Base-by-base conservation (phyloP, 768 basidiomycete genomes). In the Leucogyrophana mollusca region DNA sequence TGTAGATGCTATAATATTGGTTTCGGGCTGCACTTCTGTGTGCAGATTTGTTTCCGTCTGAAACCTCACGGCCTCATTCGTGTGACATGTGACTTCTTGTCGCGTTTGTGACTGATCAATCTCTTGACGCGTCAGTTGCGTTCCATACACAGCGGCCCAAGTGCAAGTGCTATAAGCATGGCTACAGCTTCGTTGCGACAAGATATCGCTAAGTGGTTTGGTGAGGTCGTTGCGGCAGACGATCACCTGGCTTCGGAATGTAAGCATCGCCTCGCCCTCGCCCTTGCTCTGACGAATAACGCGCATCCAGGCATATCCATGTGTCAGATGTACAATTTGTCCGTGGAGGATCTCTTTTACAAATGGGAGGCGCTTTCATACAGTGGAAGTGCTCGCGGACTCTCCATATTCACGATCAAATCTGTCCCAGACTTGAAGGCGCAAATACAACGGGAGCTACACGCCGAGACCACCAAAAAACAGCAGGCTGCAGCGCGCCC, bases 281-380 rank as follows among this genome's bases (percentile, higher is more conserved):
- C 21, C 11, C 22, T 40, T 18, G 10, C 40, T 22, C 48, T 43
- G 30, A 59, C 57, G 46, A 42, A 47, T 56, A n/a, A n/a, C n/a
- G n/a, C n/a, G n/a, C 47, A 20, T 6, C 10, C 56, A 90, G 87
- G 86, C 53, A 72, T 76, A 24, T 71, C 73, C 20, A 71, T 90
- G 49, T 90, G 88, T 60, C 70, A 76, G 59, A 77, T 77, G 53
- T 85, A 81, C 66, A 75, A 77, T 47, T 27, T 84, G 32, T 53
- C 67, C 23, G 72, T 82, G 17, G 72, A 79, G 18, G 60, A 68
- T 39, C 71, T 90, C 16, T 73, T 72, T 33, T 90, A 71, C 64
- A 90, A 88, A 60, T 82, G 83, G 73, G 84, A 90, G 58, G 85
- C 85, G 45, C 68, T 59, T 24, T 55, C 52, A 11, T 71, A 60